Conservation (phyloP, 1,284 basidiomycete species). For the Cutaneotrichosporon sp. region DNA sequence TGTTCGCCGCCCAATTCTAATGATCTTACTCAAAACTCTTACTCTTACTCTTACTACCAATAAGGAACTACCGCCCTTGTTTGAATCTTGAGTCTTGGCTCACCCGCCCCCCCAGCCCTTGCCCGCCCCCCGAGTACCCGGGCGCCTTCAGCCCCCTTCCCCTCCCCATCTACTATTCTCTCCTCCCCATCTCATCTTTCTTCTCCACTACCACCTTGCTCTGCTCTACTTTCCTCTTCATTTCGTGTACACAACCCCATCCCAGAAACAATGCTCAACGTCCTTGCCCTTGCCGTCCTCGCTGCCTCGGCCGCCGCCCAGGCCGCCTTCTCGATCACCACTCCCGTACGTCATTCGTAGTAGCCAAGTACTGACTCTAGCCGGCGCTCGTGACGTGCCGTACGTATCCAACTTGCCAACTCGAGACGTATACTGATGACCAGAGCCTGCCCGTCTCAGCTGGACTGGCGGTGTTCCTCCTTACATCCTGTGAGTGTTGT, state of each 20-base stretch:
- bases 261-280: conserved; percentile 23
- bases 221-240: conserved; percentile 10
- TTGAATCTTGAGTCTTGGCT: no score
- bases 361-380: conserved; percentile 19
- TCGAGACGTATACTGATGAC: conserved; percentile 2
- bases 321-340: conserved; percentile 36
- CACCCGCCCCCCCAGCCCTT: not conserved
- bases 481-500: conserved; percentile 46
- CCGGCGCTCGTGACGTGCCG: conserved; percentile 45
- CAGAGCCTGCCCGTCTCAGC: conserved; percentile 42
- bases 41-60: no score
- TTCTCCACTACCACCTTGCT: not conserved
- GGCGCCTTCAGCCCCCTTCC: not conserved
- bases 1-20: no score
- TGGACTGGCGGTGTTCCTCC: conserved; percentile 40
- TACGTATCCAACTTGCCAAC: conserved; percentile 27
- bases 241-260: not conserved
- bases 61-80: no score
- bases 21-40: no score
- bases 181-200: conserved; percentile 3
- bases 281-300: conserved; percentile 31
- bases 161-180: not conserved
- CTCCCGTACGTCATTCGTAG: conserved; percentile 38
- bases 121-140: not conserved
- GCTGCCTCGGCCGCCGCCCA: conserved; percentile 38